Evolutionary conservation across 345 rosid species (phyloP).

Genomic region (Brassica carinata): DNA sequence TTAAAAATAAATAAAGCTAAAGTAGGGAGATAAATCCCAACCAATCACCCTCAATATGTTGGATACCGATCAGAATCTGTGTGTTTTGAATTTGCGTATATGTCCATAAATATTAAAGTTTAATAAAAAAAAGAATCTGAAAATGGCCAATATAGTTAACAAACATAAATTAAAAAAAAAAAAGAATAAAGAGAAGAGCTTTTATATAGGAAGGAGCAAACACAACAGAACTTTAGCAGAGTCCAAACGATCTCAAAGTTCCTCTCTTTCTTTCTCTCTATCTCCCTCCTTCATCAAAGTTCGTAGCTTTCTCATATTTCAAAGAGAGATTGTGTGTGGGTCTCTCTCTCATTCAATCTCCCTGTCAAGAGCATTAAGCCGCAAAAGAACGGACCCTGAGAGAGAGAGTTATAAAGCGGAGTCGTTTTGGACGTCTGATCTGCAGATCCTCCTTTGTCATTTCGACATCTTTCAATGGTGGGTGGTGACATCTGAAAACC

Average conservation of each 20-base stretch:
- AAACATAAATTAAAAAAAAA: background rate
- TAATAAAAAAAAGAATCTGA: background rate
- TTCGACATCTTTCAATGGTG: background rate
- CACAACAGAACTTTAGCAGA: constrained; percentile 2
- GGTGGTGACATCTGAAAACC: background rate
- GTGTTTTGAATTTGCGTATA: background rate
- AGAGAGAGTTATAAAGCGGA: constrained; percentile 1
- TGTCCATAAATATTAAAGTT: background rate
- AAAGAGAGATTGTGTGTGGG: constrained; percentile 15
- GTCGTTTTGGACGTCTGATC: constrained; percentile 24
- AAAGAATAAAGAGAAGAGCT: background rate
- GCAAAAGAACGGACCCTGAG: background rate
- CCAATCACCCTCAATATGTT: too few species aligned
- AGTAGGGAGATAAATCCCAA: too few species aligned
- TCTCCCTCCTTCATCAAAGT: background rate
- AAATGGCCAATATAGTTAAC: background rate
- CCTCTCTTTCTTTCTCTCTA: constrained; percentile 16
- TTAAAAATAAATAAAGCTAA: too few species aligned
- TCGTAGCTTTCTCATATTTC: constrained; percentile 10
- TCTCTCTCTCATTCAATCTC: constrained; percentile 29
- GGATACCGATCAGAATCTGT: background rate
- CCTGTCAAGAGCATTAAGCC: constrained; percentile 13
- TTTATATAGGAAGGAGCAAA: background rate
- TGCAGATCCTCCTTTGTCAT: constrained; percentile 41
- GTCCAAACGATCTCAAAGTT: constrained; percentile 37